A percentile compares a stretch with the other conserved stretches of the same genome.
Evolutionary conservation across 164 flowering plant species (phyloP).

Genomic region (Vitis labrusca): DNA sequence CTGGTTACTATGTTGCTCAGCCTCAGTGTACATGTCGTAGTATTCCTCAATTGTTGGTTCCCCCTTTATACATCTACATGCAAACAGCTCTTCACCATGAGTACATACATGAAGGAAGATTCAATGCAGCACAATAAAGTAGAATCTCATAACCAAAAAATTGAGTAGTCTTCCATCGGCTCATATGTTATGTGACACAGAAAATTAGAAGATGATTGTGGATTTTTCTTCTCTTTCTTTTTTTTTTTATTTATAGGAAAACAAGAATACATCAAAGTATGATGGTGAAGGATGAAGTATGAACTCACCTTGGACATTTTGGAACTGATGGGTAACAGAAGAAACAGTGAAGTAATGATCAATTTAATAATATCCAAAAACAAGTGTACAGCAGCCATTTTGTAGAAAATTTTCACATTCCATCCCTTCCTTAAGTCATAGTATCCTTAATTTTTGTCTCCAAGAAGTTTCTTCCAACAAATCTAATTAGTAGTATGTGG

Average conservation of each 20-base stretch:
- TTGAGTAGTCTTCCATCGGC: not conserved
- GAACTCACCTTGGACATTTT: not conserved
- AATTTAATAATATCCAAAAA: not conserved
- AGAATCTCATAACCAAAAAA: not conserved
- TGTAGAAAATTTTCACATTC: too few relatives aligned
- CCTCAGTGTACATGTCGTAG: conserved; percentile 66
- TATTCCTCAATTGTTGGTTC: conserved; percentile 97
- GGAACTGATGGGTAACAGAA: not conserved
- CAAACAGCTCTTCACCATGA: conserved; percentile 11
- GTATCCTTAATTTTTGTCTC: too few relatives aligned
- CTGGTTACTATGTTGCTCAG: conserved; percentile 47
- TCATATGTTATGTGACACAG: not conserved
- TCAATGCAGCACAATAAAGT: not conserved
- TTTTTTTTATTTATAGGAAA: too few relatives aligned
- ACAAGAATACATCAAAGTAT: too few relatives aligned
- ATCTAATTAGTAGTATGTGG: too few relatives aligned
- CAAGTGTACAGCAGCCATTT: not conserved
- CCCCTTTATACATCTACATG: conserved; percentile 86
- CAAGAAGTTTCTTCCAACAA: too few relatives aligned
- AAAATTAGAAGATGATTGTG: too few relatives aligned
- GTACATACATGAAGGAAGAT: not conserved
- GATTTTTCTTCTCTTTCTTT: too few relatives aligned
- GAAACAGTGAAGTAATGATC: too few relatives aligned
- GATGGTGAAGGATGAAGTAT: not conserved
- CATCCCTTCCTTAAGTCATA: too few relatives aligned